phyloP scores from a whole-genome alignment of 139 green algal species.

The Ettlia oleoabundans region DNA sequence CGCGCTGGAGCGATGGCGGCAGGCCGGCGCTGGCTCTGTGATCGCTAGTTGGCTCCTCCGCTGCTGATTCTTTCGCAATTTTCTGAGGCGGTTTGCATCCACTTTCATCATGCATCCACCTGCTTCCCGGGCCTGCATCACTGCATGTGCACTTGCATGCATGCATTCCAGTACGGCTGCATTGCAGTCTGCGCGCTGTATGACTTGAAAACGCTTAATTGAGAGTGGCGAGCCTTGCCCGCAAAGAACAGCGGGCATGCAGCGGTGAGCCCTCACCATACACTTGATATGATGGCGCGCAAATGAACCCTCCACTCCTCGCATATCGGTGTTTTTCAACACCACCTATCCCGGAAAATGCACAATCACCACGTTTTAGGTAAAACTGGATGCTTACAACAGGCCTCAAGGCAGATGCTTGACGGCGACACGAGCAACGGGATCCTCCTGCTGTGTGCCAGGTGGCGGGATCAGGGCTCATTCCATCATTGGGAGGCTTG shows the following conservation, averaged over 20 bases:
- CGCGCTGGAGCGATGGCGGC: neutral
- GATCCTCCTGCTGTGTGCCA: too few relatives aligned
- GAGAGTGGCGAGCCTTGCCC: neutral
- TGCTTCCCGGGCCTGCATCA: neutral
- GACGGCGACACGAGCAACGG: too few relatives aligned
- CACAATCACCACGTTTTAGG: too few relatives aligned
- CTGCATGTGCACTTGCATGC: neutral
- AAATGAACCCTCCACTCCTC: neutral
- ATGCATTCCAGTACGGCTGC: too few relatives aligned
- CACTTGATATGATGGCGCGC: conserved; percentile 1
- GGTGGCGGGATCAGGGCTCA: too few relatives aligned
- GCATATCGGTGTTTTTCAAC: conserved; percentile 12
- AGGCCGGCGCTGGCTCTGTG: neutral
- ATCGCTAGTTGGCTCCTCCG: neutral
- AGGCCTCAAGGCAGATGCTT: too few relatives aligned
- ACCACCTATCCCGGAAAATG: neutral
- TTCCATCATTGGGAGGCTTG: too few relatives aligned
- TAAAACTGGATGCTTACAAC: too few relatives aligned
- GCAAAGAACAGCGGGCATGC: neutral
- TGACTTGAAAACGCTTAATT: neutral
- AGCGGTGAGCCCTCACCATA: conserved; percentile 2
- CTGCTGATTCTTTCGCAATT: neutral
- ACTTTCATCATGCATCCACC: neutral
- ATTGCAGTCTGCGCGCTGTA: neutral
- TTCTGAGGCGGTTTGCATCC: neutral